A percentile compares a stretch with the other conserved stretches of the same genome.
These are phyloP conservation scores for Paratrypanosoma confusum DNA, from an alignment of 208 protist species.

Conservation along the genomic window DNA sequence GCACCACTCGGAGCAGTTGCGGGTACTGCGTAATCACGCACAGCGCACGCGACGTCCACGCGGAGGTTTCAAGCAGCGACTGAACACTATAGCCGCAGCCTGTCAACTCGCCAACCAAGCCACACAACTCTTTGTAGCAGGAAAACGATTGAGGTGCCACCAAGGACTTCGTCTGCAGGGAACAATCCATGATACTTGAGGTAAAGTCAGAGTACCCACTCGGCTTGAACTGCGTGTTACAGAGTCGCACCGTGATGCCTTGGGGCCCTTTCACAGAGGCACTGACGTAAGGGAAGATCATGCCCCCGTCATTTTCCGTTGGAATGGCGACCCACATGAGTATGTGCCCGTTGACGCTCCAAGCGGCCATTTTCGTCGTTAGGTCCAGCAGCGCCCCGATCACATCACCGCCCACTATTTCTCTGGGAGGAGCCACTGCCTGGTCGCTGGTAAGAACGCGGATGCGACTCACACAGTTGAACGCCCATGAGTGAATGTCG, in stretches of 20 bases:
- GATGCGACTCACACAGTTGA: conserved; percentile 72
- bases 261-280: conserved; percentile 46
- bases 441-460: conserved; percentile 67
- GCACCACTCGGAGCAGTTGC: conserved; percentile 7
- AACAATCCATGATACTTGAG: conserved; percentile 19
- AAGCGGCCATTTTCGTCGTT: conserved; percentile 71
- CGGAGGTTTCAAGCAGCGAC: conserved; percentile 16
- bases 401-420: conserved; percentile 53
- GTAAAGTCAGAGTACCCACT: conserved; percentile 59
- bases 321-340: conserved; percentile 67
- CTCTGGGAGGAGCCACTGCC: conserved; percentile 16
- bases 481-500: conserved; percentile 83
- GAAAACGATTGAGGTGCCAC: conserved; percentile 34
- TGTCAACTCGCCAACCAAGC: conserved; percentile 30
- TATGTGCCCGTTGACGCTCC: conserved; percentile 78
- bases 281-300: conserved; percentile 84
- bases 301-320: conserved; percentile 53
- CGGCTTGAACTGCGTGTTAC: conserved; percentile 69
- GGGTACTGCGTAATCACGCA: conserved; percentile 14
- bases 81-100: conserved; percentile 30
- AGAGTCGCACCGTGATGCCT: conserved; percentile 53
- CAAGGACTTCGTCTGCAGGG: conserved; percentile 12
- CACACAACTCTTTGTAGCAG: conserved; percentile 68
- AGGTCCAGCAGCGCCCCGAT: conserved; percentile 77
- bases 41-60: conserved; percentile 9